Conservation (phyloP, 2,329 filamentous ascomycete species). For the Tolypocladium guangdongense region DNA sequence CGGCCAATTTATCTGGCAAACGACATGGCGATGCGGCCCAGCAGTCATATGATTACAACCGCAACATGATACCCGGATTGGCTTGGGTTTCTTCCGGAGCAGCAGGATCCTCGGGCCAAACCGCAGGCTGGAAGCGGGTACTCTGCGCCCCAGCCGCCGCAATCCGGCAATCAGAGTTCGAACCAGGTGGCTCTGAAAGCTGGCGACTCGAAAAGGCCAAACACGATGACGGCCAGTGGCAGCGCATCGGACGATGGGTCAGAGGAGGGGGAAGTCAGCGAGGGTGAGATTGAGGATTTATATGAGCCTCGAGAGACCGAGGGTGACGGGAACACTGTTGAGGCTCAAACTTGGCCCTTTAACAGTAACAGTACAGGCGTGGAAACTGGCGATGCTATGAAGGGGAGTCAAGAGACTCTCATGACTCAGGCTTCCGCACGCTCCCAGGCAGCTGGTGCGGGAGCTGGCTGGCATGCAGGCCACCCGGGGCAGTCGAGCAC, state of each 20-base stretch:
- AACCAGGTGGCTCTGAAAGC: neutral
- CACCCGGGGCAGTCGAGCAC: neutral
- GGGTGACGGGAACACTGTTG: neutral
- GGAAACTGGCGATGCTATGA: neutral
- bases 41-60: neutral
- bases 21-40: neutral
- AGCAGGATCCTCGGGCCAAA: slow-evolving; percentile 8
- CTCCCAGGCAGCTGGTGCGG: neutral
- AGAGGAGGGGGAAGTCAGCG: slow-evolving; percentile 72
- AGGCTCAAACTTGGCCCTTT: neutral
- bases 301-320: slow-evolving; percentile 31
- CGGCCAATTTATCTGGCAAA: neutral
- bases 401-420: no score
- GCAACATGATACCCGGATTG: slow-evolving; percentile 22
- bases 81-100: slow-evolving; percentile 13
- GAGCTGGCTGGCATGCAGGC: neutral
- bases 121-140: neutral
- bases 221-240: slow-evolving; percentile 2
- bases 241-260: slow-evolving; percentile 9
- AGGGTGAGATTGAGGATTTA: slow-evolving; percentile 50
- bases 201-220: neutral
- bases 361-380: neutral
- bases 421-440: neutral
- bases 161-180: neutral
- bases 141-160: neutral